Percentiles rank a stretch among this genome's conserved stretches.
Conservation (phyloP, 805 yeast genomes). For the Torulaspora gathmanii region DNA sequence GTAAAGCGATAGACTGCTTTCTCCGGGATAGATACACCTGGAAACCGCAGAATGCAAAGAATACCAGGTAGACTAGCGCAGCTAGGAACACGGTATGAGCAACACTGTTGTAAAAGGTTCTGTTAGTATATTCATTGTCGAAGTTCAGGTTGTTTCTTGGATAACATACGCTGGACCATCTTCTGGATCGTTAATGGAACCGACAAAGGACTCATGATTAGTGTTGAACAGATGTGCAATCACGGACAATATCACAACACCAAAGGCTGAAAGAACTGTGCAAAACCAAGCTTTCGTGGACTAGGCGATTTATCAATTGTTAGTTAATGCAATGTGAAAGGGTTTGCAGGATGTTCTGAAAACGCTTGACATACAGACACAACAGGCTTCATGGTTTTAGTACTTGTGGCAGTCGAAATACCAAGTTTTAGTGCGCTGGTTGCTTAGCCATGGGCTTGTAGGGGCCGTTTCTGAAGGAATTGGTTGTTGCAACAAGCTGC, state of each 20-base stretch:
- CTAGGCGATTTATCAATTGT: slow-evolving; percentile 31
- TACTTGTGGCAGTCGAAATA: not conserved
- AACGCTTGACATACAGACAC: slow-evolving; percentile 42
- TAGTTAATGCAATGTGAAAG: slow-evolving; percentile 1
- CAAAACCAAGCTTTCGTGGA: slow-evolving; percentile 92
- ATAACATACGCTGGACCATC: slow-evolving; percentile 70
- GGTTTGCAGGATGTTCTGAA: not conserved
- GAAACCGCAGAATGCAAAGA: slow-evolving; percentile 86
- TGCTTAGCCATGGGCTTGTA: not conserved
- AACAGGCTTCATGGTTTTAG: slow-evolving; percentile 42
- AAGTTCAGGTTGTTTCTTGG: not conserved
- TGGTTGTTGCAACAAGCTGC: slow-evolving; percentile 6
- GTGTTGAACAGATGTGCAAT: slow-evolving; percentile 76
- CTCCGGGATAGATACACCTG: slow-evolving; percentile 65
- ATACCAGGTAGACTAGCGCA: slow-evolving; percentile 70
- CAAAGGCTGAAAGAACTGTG: slow-evolving; percentile 88
- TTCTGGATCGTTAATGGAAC: slow-evolving; percentile 83
- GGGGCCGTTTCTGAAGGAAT: slow-evolving; percentile 3
- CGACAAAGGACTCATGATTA: slow-evolving; percentile 88
- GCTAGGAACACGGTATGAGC: slow-evolving; percentile 89
- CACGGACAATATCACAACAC: slow-evolving; percentile 77
- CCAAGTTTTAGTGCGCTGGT: not conserved
- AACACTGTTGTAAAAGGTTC: slow-evolving; percentile 43
- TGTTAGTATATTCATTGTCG: slow-evolving; percentile 7
- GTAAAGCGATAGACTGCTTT: slow-evolving; percentile 59